phyloP scores from a whole-genome alignment of 78 protist species.

The Emiliania huxleyi region DNA sequence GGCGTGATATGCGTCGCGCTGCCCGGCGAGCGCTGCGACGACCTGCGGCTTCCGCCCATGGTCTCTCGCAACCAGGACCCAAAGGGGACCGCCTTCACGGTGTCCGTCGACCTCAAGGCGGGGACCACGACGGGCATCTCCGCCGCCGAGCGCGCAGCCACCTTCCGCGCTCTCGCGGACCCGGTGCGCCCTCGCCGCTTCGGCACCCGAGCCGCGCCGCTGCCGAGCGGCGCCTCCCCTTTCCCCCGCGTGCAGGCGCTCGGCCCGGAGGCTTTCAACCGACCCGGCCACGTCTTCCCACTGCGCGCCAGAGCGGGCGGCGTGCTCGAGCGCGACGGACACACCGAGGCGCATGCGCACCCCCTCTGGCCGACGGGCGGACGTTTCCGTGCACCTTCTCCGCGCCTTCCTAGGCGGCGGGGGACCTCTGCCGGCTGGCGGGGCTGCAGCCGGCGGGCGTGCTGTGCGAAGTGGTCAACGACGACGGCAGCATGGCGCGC shows the following conservation, averaged over 20 bases:
- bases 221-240: too few relatives aligned
- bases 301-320: conserved; percentile 50
- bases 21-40: neutral
- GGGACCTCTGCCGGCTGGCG: conserved; percentile 44
- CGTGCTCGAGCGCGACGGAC: conserved; percentile 56
- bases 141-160: conserved; percentile 59
- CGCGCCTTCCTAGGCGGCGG: too few relatives aligned
- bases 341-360: too few relatives aligned
- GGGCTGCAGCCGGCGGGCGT: conserved; percentile 36
- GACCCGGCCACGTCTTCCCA: conserved; percentile 51
- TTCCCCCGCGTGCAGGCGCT: too few relatives aligned
- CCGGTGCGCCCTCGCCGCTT: too few relatives aligned
- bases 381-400: too few relatives aligned
- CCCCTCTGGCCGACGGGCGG: too few relatives aligned
- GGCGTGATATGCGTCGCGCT: conserved; percentile 32
- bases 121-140: conserved; percentile 66
- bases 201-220: too few relatives aligned
- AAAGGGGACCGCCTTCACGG: conserved; percentile 41
- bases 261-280: conserved; percentile 13
- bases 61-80: neutral
- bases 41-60: conserved; percentile 25
- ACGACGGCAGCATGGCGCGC: conserved; percentile 58
- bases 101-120: conserved; percentile 20
- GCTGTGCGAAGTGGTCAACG: conserved; percentile 41
- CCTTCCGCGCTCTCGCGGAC: conserved; percentile 53